Base-by-base conservation (phyloP, 495 filamentous ascomycete genomes). In the Evansstolkia leycettana region DNA sequence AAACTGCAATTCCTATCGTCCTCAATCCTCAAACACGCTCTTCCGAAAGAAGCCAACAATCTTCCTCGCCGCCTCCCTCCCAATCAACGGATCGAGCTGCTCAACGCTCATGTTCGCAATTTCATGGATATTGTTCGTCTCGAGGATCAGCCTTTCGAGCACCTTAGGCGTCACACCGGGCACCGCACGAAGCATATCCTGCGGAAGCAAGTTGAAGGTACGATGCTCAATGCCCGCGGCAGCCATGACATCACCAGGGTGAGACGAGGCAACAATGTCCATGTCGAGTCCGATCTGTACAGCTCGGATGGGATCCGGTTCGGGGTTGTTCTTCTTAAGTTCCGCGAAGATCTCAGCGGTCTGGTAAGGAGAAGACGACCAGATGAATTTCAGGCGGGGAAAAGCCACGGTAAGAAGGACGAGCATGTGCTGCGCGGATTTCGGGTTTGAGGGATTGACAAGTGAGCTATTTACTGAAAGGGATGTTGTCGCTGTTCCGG, bases 331-430 rank as follows among this genome's bases (percentile, higher is more conserved):
- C 46, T 84, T 82, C 63, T 98, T 98, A 15, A 98, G 66, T 46
- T 87, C 81, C 25, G 84, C 78, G 55, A 96, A 96, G 41, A 98
- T 96, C 61, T 94, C 86, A 4, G 90, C 90, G 1, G 92, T 96
- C 55, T 98, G 89, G 52, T 94, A 95, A 0, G 90, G 89, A 12
- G 76, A 84, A 0, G 76, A 83, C 7, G 82, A 89, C 90, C 90
- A 98, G 42, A 98, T 88, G 34, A 98, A 79, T 35, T 81, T 78
- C 17, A 98, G 69, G 6, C 73, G 71, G 2, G 90, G 90, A 48
- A 96, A 98, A 0, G 92, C 86, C 19, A 96, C 75, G 0, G 87
- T 94, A 5, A 98, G 71, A 14, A 98, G 70, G 11, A 95, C 90
- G 37, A 98, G 70, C 59, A 94, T 89, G 40, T 82, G 77, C 52